Evolutionary conservation across 1,139 yeast species (phyloP), one percentile per base, ranked within the genome.

Genomic region (Saccharomyces pastorianus): DNA sequence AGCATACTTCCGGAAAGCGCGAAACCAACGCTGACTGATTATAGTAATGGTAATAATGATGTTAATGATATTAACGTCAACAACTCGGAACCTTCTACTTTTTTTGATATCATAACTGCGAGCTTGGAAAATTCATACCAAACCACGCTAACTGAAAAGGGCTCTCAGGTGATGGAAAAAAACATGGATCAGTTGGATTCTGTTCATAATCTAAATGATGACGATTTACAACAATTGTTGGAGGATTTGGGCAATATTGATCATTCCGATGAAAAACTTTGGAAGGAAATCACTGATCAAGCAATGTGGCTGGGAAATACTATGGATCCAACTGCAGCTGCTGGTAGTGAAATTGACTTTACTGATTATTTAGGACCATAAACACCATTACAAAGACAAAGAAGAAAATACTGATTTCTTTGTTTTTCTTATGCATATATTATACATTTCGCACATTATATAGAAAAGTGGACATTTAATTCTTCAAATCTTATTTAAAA

Each of bases 271-370:
- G 79, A 81, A 61, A 79, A 85, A 61, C 69, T 88, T 52, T 83
- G 95, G 91, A 81, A 82, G 66, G 88, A 85, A 62, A 82, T 86
- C 58, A 81, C 88, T 2, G 78, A 78, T 65, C 89, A 82, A 65
- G 89, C 95, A 13, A 85, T 77, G 65, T 85, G 93, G 93, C 69
- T 85, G 52, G 73, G 73, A 25, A 63, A 56, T 51, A 58, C 65
- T 2, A 64, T 62, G 65, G 69, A 66, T 42, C 68, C 69, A 13
- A 56, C 67, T 5, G 64, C 59, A 2, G 60, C 68, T 1, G 58
- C 61, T 2, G 64, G 62, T 8, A 62, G 57, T 34, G 69, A 64
- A 52, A 47, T 55, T n/a, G 61, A 61, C 46, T 53, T 61, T 47
- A 63, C 63, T 47, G 77, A 72, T 52, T 68, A 64, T 11, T 66